Percentiles rank a stretch among this genome's conserved stretches.
Evolutionary conservation across 768 basidiomycete species (phyloP).

Genomic region (Leccinum disarticulatum): DNA sequence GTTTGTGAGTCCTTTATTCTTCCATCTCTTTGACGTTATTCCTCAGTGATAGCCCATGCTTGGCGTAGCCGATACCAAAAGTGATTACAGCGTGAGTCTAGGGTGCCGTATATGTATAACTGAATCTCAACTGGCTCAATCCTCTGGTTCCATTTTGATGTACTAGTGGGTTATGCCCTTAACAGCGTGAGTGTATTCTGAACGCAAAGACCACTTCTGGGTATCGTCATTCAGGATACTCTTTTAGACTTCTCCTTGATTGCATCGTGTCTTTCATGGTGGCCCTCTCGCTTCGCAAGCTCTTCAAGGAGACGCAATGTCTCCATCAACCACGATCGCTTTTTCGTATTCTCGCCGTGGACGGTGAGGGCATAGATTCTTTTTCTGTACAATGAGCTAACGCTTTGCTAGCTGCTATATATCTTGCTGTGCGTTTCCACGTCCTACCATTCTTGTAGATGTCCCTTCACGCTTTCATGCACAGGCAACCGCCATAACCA

Average conservation of each 20-base stretch:
- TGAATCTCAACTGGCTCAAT: background rate
- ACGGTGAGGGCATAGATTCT: slow-evolving; percentile 8
- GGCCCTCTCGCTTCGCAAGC: background rate
- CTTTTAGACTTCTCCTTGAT: slow-evolving; percentile 2
- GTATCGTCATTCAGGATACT: background rate
- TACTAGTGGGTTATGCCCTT: background rate
- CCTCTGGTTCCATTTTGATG: background rate
- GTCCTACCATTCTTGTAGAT: background rate
- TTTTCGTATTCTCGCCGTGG: background rate
- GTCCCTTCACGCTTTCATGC: background rate
- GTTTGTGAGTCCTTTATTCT: background rate
- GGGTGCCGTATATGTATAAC: background rate
- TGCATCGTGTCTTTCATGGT: background rate
- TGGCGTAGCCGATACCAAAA: background rate
- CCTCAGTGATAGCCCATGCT: background rate
- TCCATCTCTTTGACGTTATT: background rate
- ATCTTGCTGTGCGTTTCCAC: background rate
- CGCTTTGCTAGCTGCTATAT: background rate
- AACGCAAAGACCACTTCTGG: background rate
- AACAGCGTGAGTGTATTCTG: background rate
- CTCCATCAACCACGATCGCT: background rate
- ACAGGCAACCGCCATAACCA: background rate
- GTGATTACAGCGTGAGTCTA: too few relatives aligned
- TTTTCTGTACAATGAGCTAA: background rate
- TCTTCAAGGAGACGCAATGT: background rate